Conservation (phyloP, 202 grass and related monocot genomes). For the Elaeis oleifera region DNA sequence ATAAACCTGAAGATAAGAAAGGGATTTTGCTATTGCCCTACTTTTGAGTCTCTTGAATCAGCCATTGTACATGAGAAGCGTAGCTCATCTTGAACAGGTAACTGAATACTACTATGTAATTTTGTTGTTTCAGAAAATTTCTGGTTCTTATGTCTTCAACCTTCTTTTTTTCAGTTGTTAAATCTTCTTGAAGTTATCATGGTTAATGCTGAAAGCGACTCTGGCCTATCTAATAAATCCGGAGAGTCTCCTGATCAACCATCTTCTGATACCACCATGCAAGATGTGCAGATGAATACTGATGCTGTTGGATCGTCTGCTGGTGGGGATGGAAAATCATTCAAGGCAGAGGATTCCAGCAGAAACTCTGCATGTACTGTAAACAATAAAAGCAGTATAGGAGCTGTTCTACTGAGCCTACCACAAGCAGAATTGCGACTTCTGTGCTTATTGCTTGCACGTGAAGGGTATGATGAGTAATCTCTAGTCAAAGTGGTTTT, state of each 20-base stretch:
- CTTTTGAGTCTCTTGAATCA: conserved; percentile 83
- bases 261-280: conserved; percentile 48
- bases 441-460: conserved; percentile 92
- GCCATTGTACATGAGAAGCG: conserved; percentile 94
- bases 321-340: conserved; percentile 21
- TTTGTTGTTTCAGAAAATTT: no score
- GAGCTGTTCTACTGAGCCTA: conserved; percentile 55
- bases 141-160: no score
- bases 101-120: no score
- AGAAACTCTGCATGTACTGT: conserved; percentile 11
- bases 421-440: conserved; percentile 71
- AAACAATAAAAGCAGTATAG: conserved; percentile 33
- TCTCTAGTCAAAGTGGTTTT: neutral
- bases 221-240: conserved; percentile 50
- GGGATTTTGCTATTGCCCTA: conserved; percentile 63
- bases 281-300: conserved; percentile 38
- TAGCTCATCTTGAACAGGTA: conserved; percentile 99
- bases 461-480: conserved; percentile 65
- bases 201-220: conserved; percentile 69
- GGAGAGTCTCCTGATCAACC: conserved; percentile 49
- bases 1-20: conserved; percentile 35
- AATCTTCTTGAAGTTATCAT: conserved; percentile 96
- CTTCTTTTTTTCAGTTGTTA: conserved; percentile 53
- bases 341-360: conserved; percentile 31
- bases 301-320: conserved; percentile 42